Conservation (phyloP, 176 grass and related monocot genomes). For the Musa beccarii region DNA sequence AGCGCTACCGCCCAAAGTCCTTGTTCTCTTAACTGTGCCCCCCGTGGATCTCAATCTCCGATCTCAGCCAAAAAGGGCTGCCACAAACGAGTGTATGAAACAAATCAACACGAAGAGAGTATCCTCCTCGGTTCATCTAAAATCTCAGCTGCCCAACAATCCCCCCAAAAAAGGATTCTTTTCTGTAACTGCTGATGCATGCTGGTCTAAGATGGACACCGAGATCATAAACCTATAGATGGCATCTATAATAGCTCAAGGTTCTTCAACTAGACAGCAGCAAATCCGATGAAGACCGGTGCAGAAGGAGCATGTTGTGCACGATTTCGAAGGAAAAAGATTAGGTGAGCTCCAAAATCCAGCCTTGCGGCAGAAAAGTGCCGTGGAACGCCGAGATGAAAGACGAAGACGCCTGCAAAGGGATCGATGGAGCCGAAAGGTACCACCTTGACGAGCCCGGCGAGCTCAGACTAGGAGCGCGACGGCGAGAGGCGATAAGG, state of each 20-base stretch:
- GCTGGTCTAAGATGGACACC: not conserved
- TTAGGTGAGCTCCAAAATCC: not conserved
- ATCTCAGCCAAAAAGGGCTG: not conserved
- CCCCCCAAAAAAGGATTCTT: not conserved
- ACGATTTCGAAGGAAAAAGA: not conserved
- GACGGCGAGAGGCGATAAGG: too few relatives aligned
- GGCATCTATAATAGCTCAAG: not conserved
- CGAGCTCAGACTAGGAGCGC: not conserved
- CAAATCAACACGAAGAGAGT: not conserved
- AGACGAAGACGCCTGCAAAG: not conserved
- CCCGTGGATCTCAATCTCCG: not conserved
- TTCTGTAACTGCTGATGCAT: too few relatives aligned
- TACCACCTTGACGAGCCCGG: not conserved
- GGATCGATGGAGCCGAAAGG: not conserved
- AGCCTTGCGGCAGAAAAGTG: not conserved
- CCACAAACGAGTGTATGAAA: not conserved
- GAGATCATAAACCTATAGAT: not conserved
- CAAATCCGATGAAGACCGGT: not conserved
- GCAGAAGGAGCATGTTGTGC: not conserved
- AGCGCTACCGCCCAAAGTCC: not conserved
- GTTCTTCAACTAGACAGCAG: not conserved
- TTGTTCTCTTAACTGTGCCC: not conserved
- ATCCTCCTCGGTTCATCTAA: not conserved
- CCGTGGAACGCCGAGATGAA: not conserved
- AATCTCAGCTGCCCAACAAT: not conserved